Conservation (phyloP, 441 rosid genomes). For the Erodium trifolium region DNA sequence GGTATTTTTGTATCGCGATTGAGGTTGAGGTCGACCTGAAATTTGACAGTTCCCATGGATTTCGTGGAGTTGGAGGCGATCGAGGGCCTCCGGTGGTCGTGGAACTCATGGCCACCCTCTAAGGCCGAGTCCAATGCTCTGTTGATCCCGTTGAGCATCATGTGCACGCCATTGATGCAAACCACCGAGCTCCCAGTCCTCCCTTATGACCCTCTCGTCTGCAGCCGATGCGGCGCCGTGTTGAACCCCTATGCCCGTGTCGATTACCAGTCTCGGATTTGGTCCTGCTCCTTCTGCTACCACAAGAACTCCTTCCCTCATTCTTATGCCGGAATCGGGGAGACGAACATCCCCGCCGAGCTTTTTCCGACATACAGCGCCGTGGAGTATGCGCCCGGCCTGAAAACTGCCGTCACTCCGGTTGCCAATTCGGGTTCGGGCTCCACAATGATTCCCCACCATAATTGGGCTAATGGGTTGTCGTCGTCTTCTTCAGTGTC, state of each 20-base stretch:
- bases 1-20: too few relatives aligned
- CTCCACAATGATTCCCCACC: neutral
- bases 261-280: conserved; percentile 71
- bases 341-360: conserved; percentile 84
- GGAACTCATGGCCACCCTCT: conserved; percentile 89
- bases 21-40: neutral
- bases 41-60: conserved; percentile 45
- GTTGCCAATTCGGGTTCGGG: too few relatives aligned
- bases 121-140: conserved; percentile 50
- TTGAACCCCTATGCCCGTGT: conserved; percentile 82
- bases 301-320: conserved; percentile 57
- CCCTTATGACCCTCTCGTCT: conserved; percentile 66
- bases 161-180: conserved; percentile 71
- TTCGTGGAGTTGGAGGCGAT: conserved; percentile 77
- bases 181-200: conserved; percentile 76
- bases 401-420: neutral
- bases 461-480: conserved; percentile 21
- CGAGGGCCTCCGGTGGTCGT: conserved; percentile 86
- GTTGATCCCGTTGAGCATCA: conserved; percentile 58
- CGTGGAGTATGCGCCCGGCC: conserved; percentile 45
- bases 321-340: conserved; percentile 60
- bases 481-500: conserved; percentile 32
- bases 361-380: conserved; percentile 86
- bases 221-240: conserved; percentile 57
- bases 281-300: conserved; percentile 77